Percentiles rank a stretch among this genome's conserved stretches.
phyloP scores from a whole-genome alignment of 2,329 filamentous ascomycete genomes.

The Colletotrichum limetticola region DNA sequence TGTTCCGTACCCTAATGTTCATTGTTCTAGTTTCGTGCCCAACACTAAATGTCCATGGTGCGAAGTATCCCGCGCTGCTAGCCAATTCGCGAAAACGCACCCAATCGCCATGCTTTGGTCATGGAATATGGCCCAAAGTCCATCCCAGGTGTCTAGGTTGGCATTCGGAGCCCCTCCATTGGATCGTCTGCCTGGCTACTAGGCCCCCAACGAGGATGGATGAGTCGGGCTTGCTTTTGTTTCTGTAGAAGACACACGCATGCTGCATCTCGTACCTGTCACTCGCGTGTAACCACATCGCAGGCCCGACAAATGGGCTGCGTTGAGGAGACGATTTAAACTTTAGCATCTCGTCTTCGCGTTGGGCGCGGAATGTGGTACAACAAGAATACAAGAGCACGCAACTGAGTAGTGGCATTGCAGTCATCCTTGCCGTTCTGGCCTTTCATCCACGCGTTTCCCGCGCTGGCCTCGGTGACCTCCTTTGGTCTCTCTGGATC shows the following conservation, averaged over 20 bases:
- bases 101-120: neutral
- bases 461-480: neutral
- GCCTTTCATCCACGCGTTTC: neutral
- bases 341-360: conserved; percentile 23
- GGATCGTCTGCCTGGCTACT: neutral
- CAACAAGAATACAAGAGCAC: neutral
- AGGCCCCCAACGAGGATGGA: neutral
- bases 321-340: neutral
- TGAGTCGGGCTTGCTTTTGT: neutral
- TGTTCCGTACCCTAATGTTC: neutral
- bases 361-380: conserved; percentile 7
- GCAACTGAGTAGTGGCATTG: neutral
- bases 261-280: conserved; percentile 5
- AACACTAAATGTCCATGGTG: neutral
- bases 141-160: neutral
- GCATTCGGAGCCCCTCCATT: conserved; percentile 6
- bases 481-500: neutral
- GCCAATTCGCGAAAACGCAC: neutral
- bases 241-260: conserved; percentile 2
- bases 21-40: neutral
- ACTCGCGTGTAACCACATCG: conserved; percentile 26
- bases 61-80: conserved; percentile 4
- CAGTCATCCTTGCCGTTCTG: neutral
- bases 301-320: conserved; percentile 4
- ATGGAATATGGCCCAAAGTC: neutral